Percentiles rank a stretch among this genome's conserved stretches.
Conservation (phyloP, 2,329 filamentous ascomycete genomes). For the Plectosphaerella cucumerina region DNA sequence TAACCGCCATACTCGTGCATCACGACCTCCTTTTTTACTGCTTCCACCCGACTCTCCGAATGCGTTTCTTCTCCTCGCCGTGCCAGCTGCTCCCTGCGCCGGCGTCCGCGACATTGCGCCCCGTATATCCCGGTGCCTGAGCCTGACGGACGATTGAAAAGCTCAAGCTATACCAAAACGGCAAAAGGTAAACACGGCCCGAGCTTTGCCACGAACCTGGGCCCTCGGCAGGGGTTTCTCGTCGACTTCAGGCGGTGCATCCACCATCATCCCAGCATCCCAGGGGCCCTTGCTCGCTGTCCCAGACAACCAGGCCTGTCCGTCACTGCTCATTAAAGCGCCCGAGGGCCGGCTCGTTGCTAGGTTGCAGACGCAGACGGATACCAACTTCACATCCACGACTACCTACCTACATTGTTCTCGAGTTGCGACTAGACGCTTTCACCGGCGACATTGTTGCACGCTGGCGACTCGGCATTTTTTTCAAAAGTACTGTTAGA, state of each 20-base stretch:
- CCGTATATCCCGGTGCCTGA: constrained; percentile 15
- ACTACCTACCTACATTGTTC: too few relatives aligned
- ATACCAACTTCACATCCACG: background rate
- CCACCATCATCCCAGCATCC: constrained; percentile 20
- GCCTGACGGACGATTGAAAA: background rate
- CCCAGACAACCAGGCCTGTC: constrained; percentile 12
- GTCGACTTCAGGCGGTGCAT: constrained; percentile 11
- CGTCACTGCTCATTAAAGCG: constrained; percentile 8
- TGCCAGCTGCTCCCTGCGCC: background rate
- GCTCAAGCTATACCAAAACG: constrained; percentile 32
- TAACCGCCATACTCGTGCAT: background rate
- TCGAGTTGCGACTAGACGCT: background rate
- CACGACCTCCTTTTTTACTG: background rate
- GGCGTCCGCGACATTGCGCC: constrained; percentile 4
- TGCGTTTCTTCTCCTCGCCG: background rate
- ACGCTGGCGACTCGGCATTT: too few relatives aligned
- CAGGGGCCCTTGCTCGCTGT: constrained; percentile 6
- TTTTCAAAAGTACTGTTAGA: too few relatives aligned
- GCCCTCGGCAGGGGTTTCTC: constrained; percentile 23
- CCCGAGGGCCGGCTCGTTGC: background rate
- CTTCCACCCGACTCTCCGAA: background rate
- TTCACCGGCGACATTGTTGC: background rate
- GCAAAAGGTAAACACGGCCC: constrained; percentile 36
- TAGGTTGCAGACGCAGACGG: background rate
- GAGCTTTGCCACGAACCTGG: constrained; percentile 19